Evolutionary conservation across 306 rosid species (phyloP), one percentile per base, ranked within the genome.

Genomic region (Gillenia trifoliata): DNA sequence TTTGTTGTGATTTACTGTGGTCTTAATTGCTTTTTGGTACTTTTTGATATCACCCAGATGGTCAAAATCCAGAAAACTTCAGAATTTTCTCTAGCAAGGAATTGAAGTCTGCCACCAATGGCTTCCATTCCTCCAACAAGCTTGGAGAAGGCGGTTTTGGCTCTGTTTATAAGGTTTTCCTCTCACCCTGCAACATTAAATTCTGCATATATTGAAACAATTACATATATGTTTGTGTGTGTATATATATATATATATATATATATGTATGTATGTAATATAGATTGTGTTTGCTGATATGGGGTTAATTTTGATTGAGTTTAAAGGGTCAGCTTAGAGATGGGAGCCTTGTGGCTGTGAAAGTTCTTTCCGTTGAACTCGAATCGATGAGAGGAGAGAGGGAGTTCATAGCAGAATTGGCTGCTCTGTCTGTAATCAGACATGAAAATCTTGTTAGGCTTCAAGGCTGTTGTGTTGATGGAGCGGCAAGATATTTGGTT

Each of bases 141-240:
- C 13, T 94, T 38, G 99, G 99, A 54, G 86, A 90, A 80, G 99
- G 99, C 8, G 96, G 96, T 36, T 94, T 92, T 66, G 99, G 96
- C 68, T 38, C 72, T 68, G 99, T 94, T 49, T 92, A 83, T 49
- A 90, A 90, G 99, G 99, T 92, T 68, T 40, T 55, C 34, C 16
- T 16, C 52, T 60, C 36, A 22, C 30, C 40, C 68, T 59, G 7
- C 11, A 77, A 41, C 50, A 61, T 19, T 12, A 68, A 45, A 29
- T 43, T 70, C 73, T 54, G 23, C 47, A 29, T 19, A 11, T 55
- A 56, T 9, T 52, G 50, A 64, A 4, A 45, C 52, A 45, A 17
- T 15, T 45, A 5, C 50, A 15, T 15, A 0, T 45, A 5, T 15
- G 50, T 11, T 19, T 25, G 33, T 22, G 33, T 7, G 16, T 33